These are phyloP conservation scores for Talaromyces sp. DNA, from an alignment of 2,329 filamentous ascomycete species.

Conservation along the genomic window DNA sequence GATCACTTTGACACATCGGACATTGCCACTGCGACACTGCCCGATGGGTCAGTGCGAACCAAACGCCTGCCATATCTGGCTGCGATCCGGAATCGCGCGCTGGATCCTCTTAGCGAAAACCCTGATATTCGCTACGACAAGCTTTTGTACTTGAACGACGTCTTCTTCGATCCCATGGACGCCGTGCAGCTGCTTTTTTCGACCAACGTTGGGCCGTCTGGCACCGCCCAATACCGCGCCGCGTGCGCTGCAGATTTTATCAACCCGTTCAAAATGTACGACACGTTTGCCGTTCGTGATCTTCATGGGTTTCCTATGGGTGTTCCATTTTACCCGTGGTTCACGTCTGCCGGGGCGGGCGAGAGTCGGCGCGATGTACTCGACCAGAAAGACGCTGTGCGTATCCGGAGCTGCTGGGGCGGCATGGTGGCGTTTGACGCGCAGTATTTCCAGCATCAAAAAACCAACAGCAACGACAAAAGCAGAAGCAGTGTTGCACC, in stretches of 20 bases:
- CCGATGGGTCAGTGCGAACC: conserved; percentile 51
- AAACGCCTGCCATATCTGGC: conserved; percentile 72
- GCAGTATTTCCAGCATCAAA: conserved; percentile 35
- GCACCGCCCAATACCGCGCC: conserved; percentile 57
- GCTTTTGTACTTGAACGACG: conserved; percentile 61
- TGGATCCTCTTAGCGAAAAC: conserved; percentile 52
- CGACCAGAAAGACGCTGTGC: conserved; percentile 53
- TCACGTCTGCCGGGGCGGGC: conserved; percentile 48
- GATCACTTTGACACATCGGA: conserved; percentile 52
- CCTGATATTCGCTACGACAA: conserved; percentile 47
- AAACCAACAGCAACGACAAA: background rate
- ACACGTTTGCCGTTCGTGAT: conserved; percentile 69
- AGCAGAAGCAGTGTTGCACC: background rate
- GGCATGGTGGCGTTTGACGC: conserved; percentile 59
- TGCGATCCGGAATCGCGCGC: conserved; percentile 64
- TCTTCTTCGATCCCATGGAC: conserved; percentile 56
- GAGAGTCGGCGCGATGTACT: conserved; percentile 60
- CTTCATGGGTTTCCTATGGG: conserved; percentile 63
- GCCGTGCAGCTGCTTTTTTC: conserved; percentile 58
- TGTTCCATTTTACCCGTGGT: conserved; percentile 69
- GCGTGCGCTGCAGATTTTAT: conserved; percentile 73
- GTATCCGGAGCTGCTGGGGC: conserved; percentile 70
- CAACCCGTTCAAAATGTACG: conserved; percentile 69
- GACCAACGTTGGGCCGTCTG: conserved; percentile 50
- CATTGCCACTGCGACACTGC: conserved; percentile 54